A percentile compares a stretch with the other conserved stretches of the same genome.
Conservation (phyloP, 2,329 filamentous ascomycete species). For the Colletotrichum liaoningense region DNA sequence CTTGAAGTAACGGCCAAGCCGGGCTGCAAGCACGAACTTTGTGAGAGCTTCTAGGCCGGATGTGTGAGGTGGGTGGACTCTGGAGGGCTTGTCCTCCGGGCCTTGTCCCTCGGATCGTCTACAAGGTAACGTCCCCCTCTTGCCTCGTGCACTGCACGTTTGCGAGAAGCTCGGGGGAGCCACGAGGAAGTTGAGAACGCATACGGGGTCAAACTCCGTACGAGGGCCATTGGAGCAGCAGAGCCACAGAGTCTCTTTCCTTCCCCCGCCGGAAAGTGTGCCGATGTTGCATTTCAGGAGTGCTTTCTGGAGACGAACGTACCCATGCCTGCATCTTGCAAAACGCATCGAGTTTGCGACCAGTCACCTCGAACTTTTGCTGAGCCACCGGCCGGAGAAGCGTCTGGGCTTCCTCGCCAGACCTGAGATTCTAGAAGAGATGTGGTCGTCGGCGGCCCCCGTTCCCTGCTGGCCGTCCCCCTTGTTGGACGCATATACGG, state of each 20-base stretch:
- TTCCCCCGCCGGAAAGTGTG: neutral
- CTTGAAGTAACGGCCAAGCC: slow-evolving; percentile 8
- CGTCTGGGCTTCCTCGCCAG: neutral
- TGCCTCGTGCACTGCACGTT: neutral
- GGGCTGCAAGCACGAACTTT: slow-evolving; percentile 18
- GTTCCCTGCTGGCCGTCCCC: neutral
- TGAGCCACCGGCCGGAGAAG: neutral
- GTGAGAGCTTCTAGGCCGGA: neutral
- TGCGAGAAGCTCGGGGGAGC: neutral
- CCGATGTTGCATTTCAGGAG: slow-evolving; percentile 28
- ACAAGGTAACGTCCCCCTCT: neutral
- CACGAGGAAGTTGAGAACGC: neutral
- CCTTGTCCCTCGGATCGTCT: slow-evolving; percentile 9
- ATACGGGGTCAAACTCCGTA: neutral
- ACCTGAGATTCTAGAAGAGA: neutral
- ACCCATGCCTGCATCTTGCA: slow-evolving; percentile 5
- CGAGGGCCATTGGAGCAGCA: neutral
- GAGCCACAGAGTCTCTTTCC: neutral
- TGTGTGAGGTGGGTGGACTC: neutral
- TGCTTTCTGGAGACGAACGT: neutral
- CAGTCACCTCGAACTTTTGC: neutral
- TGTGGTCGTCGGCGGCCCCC: neutral
- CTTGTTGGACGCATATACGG: neutral
- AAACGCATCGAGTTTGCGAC: slow-evolving; percentile 17
- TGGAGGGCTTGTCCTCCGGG: neutral